phyloP scores from a whole-genome alignment of 306 rosid species.

The Prunus salicina region DNA sequence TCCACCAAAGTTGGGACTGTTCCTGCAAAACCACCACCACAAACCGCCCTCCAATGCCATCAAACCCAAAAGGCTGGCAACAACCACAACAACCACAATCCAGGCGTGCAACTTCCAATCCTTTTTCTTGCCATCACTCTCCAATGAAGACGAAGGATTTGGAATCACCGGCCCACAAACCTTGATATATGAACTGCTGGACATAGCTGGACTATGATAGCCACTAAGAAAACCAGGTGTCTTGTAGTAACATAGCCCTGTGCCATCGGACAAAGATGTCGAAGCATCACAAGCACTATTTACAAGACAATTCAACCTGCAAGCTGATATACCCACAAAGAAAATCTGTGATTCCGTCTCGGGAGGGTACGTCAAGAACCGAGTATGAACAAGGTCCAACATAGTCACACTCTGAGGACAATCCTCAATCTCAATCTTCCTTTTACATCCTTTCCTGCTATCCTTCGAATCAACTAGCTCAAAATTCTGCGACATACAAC shows the following conservation, averaged over 20 bases:
- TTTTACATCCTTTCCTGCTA: slow-evolving; percentile 54
- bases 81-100: slow-evolving; percentile 42
- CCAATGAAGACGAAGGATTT: slow-evolving; percentile 30
- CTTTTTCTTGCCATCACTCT: slow-evolving; percentile 22
- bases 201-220: slow-evolving; percentile 48
- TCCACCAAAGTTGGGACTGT: slow-evolving; percentile 42
- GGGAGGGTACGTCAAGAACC: slow-evolving; percentile 53
- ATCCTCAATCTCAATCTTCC: slow-evolving; percentile 38
- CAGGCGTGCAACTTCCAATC: slow-evolving; percentile 42
- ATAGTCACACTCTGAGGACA: slow-evolving; percentile 48
- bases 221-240: slow-evolving; percentile 39
- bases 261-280: slow-evolving; percentile 60
- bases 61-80: slow-evolving; percentile 52
- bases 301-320: slow-evolving; percentile 56
- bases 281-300: slow-evolving; percentile 55
- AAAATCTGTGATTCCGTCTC: slow-evolving; percentile 33
- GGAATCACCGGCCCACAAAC: slow-evolving; percentile 49
- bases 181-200: slow-evolving; percentile 61
- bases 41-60: slow-evolving; percentile 60
- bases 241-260: slow-evolving; percentile 57
- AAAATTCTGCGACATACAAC: slow-evolving; percentile 69
- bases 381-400: slow-evolving; percentile 46
- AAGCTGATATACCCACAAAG: slow-evolving; percentile 48
- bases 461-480: slow-evolving; percentile 51
- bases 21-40: slow-evolving; percentile 82